phyloP scores from a whole-genome alignment of 2,329 filamentous ascomycete genomes.

The Clathrospora elynae region DNA sequence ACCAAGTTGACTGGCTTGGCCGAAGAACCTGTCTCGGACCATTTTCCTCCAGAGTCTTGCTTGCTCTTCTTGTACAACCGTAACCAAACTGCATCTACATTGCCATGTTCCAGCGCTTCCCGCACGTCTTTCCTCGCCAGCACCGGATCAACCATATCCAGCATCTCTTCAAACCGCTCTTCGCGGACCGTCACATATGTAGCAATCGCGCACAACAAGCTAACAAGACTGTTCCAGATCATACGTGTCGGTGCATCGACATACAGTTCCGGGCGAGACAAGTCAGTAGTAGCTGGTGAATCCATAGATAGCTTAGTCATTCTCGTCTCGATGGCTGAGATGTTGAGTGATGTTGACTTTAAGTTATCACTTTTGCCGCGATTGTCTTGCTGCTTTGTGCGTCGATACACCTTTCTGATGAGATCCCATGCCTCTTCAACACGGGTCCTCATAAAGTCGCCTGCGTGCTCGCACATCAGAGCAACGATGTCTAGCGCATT shows the following conservation, averaged over 20 bases:
- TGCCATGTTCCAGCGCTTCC: conserved; percentile 65
- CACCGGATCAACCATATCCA: conserved; percentile 62
- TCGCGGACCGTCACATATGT: conserved; percentile 68
- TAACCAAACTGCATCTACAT: conserved; percentile 80
- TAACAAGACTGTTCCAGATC: conserved; percentile 67
- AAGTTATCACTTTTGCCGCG: conserved; percentile 1
- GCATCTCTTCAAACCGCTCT: conserved; percentile 71
- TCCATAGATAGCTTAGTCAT: conserved; percentile 11
- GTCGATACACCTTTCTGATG: conserved; percentile 46
- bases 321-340: conserved; percentile 8
- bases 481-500: conserved; percentile 72
- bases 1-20: not conserved
- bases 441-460: conserved; percentile 78
- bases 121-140: conserved; percentile 55
- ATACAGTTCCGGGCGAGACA: conserved; percentile 49
- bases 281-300: not conserved
- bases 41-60: not conserved
- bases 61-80: conserved; percentile 29
- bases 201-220: conserved; percentile 65
- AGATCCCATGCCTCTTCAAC: conserved; percentile 74
- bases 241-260: conserved; percentile 61
- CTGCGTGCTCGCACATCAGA: conserved; percentile 71
- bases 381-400: conserved; percentile 20
- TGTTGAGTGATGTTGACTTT: conserved; percentile 4
- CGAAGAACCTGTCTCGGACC: not conserved